Percentiles rank a stretch among this genome's conserved stretches.
phyloP scores from a whole-genome alignment of 345 rosid genomes.

The Eucalyptus virginea region DNA sequence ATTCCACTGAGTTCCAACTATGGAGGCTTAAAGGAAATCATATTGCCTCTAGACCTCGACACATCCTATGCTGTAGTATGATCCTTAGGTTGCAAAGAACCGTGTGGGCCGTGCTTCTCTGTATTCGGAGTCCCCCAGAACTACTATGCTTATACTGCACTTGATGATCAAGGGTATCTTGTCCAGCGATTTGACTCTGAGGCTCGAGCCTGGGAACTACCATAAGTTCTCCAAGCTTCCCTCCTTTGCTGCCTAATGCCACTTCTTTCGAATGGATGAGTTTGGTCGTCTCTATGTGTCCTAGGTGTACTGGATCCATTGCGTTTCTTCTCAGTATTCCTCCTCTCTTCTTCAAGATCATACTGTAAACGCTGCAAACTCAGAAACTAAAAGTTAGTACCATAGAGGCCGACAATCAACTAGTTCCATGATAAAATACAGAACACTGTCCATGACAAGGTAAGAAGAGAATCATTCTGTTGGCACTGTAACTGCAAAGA shows the following conservation, averaged over 20 bases:
- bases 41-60: not conserved
- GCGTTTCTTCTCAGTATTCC: constrained; percentile 47
- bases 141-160: not conserved
- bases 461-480: not conserved
- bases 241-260: constrained; percentile 31
- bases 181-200: constrained; percentile 28
- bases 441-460: not conserved
- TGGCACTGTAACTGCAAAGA: not conserved
- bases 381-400: not conserved
- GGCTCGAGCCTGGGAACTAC: constrained; percentile 12
- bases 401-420: not conserved
- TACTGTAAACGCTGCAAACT: constrained; percentile 56
- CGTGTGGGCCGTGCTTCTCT: not conserved
- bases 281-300: constrained; percentile 27
- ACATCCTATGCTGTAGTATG: not conserved
- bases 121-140: not conserved
- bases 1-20: not conserved
- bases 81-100: not conserved
- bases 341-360: constrained; percentile 79
- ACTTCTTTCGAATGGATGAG: constrained; percentile 40
- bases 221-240: constrained; percentile 39
- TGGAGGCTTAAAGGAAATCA: not conserved
- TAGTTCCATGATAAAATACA: not conserved
- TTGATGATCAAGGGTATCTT: constrained; percentile 21
- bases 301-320: constrained; percentile 39